These are phyloP conservation scores for Vicia sativa DNA, from an alignment of 306 rosid species.

Conservation along the genomic window DNA sequence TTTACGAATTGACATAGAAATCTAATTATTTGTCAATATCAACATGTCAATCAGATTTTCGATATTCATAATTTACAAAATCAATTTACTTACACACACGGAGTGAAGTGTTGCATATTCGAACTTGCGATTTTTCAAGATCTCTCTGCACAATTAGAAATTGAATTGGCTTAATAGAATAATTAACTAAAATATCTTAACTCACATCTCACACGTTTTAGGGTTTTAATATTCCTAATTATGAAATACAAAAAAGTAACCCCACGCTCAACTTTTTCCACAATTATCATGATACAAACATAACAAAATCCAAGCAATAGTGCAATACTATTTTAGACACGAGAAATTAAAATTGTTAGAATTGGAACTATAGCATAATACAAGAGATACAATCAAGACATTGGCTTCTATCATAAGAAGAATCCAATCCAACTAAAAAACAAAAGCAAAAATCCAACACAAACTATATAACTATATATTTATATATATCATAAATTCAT, in stretches of 20 bases:
- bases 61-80: too few species aligned
- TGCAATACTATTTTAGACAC: slow-evolving; percentile 9
- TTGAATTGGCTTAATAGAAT: too few species aligned
- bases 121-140: too few species aligned
- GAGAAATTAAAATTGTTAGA: slow-evolving; percentile 23
- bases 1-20: too few species aligned
- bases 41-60: too few species aligned
- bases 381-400: slow-evolving; percentile 18
- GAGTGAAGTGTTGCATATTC: too few species aligned
- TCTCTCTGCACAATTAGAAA: too few species aligned
- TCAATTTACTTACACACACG: too few species aligned
- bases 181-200: too few species aligned
- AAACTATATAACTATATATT: slow-evolving; percentile 41
- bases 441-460: slow-evolving; percentile 39
- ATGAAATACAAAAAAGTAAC: not conserved
- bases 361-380: slow-evolving; percentile 23
- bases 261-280: not conserved
- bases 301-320: slow-evolving; percentile 6
- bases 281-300: slow-evolving; percentile 22
- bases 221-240: not conserved
- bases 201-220: not conserved
- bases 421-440: slow-evolving; percentile 25
- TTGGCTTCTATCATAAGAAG: slow-evolving; percentile 8
- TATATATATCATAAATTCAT: slow-evolving; percentile 45
- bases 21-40: too few species aligned